Evolutionary conservation across 768 basidiomycete species (phyloP).

Genomic region (Trichaptum fuscoviolaceum): DNA sequence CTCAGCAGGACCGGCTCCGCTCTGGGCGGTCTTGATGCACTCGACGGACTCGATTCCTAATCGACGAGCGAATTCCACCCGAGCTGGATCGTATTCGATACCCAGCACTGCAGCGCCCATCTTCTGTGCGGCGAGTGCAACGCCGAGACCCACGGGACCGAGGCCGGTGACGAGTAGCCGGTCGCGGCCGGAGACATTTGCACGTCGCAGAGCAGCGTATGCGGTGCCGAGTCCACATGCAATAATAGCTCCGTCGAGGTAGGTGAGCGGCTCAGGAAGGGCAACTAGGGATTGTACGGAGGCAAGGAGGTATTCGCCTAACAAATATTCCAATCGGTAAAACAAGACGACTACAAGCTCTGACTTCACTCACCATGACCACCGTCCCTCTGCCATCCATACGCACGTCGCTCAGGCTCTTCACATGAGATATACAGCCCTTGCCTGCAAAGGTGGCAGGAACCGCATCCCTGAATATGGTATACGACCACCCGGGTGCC

Average conservation of each 20-base stretch:
- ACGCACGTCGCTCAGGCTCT: conserved; percentile 1
- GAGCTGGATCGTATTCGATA: conserved; percentile 4
- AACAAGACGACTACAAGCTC: background rate
- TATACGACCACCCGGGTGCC: conserved; percentile 5
- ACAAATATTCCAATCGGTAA: background rate
- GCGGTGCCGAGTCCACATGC: conserved; percentile 6
- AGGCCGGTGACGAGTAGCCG: conserved; percentile 5
- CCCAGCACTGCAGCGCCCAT: conserved; percentile 4
- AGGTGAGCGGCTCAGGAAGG: conserved; percentile 3
- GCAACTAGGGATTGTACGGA: conserved; percentile 2
- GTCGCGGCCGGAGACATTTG: conserved; percentile 2
- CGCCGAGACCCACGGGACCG: conserved; percentile 5
- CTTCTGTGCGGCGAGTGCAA: background rate
- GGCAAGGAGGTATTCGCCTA: conserved; percentile 5
- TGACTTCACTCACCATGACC: conserved; percentile 5
- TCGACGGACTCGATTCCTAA: conserved; percentile 2
- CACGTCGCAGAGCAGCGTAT: conserved; percentile 3
- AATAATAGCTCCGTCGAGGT: conserved; percentile 6
- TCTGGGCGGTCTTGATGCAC: background rate
- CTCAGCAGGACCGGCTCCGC: background rate
- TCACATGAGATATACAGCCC: conserved; percentile 4
- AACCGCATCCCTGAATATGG: conserved; percentile 8
- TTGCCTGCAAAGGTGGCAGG: conserved; percentile 2
- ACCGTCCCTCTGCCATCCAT: conserved; percentile 7
- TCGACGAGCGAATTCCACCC: conserved; percentile 3